Conservation (phyloP, 345 rosid species). For the Dipteronia sinensis region DNA sequence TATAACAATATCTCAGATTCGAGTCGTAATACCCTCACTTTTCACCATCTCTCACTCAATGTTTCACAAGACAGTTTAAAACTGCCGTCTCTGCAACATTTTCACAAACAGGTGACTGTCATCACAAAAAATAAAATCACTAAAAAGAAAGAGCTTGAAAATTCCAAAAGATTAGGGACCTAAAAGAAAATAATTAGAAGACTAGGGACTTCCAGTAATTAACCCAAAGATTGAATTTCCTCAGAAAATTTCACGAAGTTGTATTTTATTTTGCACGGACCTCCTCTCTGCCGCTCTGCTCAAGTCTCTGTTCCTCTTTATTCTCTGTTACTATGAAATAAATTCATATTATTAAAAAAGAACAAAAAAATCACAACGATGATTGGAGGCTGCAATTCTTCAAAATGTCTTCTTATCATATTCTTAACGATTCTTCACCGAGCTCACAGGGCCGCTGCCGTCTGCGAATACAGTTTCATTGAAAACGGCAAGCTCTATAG, state of each 20-base stretch:
- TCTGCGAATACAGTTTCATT: constrained; percentile 64
- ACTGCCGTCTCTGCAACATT: neutral
- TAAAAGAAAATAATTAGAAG: neutral
- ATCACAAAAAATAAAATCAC: neutral
- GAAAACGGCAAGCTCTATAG: constrained; percentile 52
- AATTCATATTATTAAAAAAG: neutral
- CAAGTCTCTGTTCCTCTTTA: neutral
- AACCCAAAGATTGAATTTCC: constrained; percentile 19
- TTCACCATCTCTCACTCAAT: no score
- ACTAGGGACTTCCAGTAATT: constrained; percentile 9
- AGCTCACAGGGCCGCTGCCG: constrained; percentile 37
- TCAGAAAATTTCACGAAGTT: neutral
- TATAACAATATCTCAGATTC: no score
- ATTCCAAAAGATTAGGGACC: neutral
- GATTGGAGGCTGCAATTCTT: constrained; percentile 22
- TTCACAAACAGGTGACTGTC: no score
- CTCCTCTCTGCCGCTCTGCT: no score
- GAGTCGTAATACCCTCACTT: no score
- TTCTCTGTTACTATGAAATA: constrained; percentile 1
- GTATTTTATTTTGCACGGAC: neutral
- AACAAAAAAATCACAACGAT: constrained; percentile 13
- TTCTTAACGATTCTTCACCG: constrained; percentile 31
- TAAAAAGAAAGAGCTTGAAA: neutral
- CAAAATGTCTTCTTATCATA: constrained; percentile 34
- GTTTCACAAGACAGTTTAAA: neutral